Conservation (phyloP, 208 protist genomes). For the Acanthamoeba rhysodes region DNA sequence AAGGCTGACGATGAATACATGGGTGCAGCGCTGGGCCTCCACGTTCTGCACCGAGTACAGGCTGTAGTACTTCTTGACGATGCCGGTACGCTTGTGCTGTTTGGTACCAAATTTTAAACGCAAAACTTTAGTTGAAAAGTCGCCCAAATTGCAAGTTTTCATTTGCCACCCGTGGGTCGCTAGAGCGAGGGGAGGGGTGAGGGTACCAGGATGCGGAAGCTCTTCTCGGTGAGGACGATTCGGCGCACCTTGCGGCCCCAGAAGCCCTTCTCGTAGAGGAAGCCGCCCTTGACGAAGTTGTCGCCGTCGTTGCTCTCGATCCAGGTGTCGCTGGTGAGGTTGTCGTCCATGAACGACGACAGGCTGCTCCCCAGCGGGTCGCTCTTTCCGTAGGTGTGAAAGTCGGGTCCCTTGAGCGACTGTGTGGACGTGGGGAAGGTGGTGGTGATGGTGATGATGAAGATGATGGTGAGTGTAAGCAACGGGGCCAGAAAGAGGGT, state of each 20-base stretch:
- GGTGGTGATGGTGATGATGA: too few relatives aligned
- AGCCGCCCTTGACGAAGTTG: constrained; percentile 45
- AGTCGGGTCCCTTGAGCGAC: constrained; percentile 29
- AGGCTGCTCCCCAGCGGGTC: background rate
- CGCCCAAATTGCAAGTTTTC: background rate
- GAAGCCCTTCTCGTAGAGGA: constrained; percentile 50
- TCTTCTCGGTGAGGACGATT: constrained; percentile 45
- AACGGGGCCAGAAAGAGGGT: too few relatives aligned
- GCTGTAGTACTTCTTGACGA: constrained; percentile 63
- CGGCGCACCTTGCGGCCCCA: constrained; percentile 33
- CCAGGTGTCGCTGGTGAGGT: constrained; percentile 30
- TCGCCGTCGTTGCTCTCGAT: constrained; percentile 33
- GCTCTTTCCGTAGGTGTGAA: constrained; percentile 16
- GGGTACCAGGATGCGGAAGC: background rate
- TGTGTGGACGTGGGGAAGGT: background rate
- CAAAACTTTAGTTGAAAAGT: background rate
- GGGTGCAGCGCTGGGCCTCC: constrained; percentile 13
- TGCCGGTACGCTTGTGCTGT: constrained; percentile 39
- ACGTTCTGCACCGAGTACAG: constrained; percentile 38
- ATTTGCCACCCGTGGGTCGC: background rate
- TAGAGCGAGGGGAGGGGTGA: background rate
- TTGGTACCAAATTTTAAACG: background rate
- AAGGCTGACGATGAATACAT: background rate
- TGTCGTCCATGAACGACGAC: background rate
- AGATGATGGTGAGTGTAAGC: too few relatives aligned